Evolutionary conservation across 371 early-diverging fungal species (phyloP).

Genomic region (Gilbertella persicaria): DNA sequence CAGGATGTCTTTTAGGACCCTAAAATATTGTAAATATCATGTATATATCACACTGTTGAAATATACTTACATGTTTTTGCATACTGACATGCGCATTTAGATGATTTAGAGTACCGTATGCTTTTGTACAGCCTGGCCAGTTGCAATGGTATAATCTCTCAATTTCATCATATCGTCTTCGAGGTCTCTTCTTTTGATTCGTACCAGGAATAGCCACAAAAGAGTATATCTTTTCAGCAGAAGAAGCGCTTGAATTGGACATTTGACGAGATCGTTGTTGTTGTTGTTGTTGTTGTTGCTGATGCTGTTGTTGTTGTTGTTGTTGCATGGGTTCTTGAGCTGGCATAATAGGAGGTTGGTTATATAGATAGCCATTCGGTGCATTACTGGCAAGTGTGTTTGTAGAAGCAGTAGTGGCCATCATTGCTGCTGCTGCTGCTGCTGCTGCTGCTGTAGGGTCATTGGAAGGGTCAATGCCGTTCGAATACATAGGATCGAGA

Average conservation of each 20-base stretch:
- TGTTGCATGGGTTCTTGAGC: neutral
- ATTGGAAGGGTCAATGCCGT: neutral
- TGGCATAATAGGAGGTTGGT: neutral
- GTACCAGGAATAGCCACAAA: conserved; percentile 67
- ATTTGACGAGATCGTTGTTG: conserved; percentile 29
- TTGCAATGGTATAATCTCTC: conserved; percentile 70
- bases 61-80: conserved; percentile 67
- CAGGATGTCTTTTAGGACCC: conserved; percentile 46
- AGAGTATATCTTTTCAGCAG: conserved; percentile 57
- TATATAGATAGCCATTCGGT: neutral
- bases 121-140: conserved; percentile 63
- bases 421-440: neutral
- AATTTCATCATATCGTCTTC: conserved; percentile 71
- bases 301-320: neutral
- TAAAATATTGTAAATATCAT: conserved; percentile 3
- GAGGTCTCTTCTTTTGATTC: conserved; percentile 66
- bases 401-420: neutral
- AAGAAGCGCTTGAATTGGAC: conserved; percentile 35
- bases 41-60: neutral
- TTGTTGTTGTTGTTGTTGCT: conserved; percentile 1
- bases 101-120: conserved; percentile 75
- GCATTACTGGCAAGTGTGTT: neutral
- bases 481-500: neutral
- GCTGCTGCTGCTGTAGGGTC: neutral
- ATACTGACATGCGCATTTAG: conserved; percentile 73